phyloP scores from a whole-genome alignment of 257 asterid species.

The Solanum dulcamara region DNA sequence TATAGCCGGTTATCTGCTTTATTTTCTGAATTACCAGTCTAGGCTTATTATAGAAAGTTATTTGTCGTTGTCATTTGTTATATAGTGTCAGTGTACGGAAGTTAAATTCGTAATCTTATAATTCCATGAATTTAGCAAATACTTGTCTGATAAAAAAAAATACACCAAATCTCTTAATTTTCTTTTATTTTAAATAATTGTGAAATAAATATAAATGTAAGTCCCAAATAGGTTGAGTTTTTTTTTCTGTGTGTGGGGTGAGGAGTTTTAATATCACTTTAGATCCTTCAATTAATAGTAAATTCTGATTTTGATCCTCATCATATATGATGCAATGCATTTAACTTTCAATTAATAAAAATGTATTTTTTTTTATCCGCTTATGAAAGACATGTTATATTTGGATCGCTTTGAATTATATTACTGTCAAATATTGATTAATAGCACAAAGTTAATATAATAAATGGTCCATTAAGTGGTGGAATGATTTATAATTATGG shows the following conservation, averaged over 20 bases:
- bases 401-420: not conserved
- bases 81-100: no score
- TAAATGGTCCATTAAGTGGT: not conserved
- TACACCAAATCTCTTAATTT: not conserved
- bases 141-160: not conserved
- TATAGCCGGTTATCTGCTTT: not conserved
- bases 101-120: no score
- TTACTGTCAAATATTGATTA: not conserved
- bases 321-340: not conserved
- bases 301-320: not conserved
- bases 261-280: not conserved
- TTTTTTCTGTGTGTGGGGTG: not conserved
- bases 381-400: not conserved
- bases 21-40: not conserved
- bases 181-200: not conserved
- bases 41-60: not conserved
- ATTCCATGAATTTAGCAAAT: no score
- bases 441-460: not conserved
- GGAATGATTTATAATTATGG: not conserved
- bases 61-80: not conserved
- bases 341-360: not conserved
- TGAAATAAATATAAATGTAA: not conserved
- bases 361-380: not conserved
- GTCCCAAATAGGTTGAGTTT: not conserved
- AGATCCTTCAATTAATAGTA: not conserved